These are phyloP conservation scores for Leccinum variicolor DNA, from an alignment of 768 basidiomycete species.

Conservation along the genomic window DNA sequence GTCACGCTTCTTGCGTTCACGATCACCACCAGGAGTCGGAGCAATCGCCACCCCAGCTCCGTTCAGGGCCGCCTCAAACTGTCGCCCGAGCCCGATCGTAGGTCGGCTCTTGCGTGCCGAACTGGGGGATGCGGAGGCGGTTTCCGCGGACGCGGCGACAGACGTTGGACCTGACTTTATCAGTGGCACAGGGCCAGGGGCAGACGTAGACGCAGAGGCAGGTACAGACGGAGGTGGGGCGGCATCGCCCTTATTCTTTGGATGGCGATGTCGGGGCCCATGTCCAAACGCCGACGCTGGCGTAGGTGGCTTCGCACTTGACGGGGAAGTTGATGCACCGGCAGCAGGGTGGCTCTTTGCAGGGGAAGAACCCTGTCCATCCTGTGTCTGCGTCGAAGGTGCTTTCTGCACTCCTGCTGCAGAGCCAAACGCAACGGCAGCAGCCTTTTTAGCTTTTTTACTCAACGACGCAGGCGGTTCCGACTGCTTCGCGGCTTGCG, in stretches of 20 bases:
- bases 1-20: conserved; percentile 36
- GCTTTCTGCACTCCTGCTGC: conserved; percentile 20
- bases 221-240: background rate
- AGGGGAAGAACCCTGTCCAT: background rate
- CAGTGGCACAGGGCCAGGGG: background rate
- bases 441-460: conserved; percentile 36
- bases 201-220: background rate
- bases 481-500: conserved; percentile 30
- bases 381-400: conserved; percentile 7
- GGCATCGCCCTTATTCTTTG: conserved; percentile 15
- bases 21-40: conserved; percentile 4
- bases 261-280: conserved; percentile 19
- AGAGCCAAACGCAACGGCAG: conserved; percentile 10
- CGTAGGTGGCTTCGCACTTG: conserved; percentile 11
- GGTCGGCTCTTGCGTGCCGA: conserved; percentile 49
- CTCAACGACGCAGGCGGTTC: conserved; percentile 25
- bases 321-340: conserved; percentile 4
- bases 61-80: conserved; percentile 70
- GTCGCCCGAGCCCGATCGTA: conserved; percentile 59
- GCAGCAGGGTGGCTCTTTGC: conserved; percentile 4
- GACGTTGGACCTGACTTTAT: background rate
- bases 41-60: conserved; percentile 51
- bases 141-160: background rate
- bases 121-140: conserved; percentile 12
- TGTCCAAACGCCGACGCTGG: background rate